Evolutionary conservation across 345 rosid species (phyloP).

Genomic region (Brassica carinata): DNA sequence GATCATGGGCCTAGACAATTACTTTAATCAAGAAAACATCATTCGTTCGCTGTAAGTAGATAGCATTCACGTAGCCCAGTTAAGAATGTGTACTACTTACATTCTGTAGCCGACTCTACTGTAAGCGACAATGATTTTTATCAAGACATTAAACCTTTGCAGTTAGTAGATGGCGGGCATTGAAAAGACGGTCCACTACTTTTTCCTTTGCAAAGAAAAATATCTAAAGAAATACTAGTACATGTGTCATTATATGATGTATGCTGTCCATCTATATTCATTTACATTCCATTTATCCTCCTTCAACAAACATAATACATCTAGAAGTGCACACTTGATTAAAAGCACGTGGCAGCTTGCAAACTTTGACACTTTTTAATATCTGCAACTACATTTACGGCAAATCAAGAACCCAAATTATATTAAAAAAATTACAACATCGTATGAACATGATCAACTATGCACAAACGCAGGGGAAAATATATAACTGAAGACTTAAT

Average conservation of each 20-base stretch:
- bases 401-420: not conserved
- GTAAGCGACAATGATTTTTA: not conserved
- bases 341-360: not conserved
- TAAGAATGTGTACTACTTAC: not conserved
- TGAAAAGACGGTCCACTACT: not conserved
- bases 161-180: constrained; percentile 24
- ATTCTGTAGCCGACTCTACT: not conserved
- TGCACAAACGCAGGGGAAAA: not conserved
- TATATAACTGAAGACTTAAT: not conserved
- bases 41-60: not conserved
- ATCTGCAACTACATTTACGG: constrained; percentile 9
- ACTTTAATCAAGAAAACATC: not conserved
- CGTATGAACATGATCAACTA: constrained; percentile 3
- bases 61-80: not conserved
- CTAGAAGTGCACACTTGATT: not conserved
- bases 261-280: constrained; percentile 11
- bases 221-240: not conserved
- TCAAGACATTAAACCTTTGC: constrained; percentile 1
- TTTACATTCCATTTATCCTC: constrained; percentile 9
- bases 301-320: not conserved
- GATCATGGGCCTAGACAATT: not conserved
- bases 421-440: not conserved
- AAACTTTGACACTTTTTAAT: not conserved
- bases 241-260: constrained; percentile 3
- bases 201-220: not conserved